Base-by-base conservation (phyloP, 176 grass and related monocot genomes). In the Oryza punctata region DNA sequence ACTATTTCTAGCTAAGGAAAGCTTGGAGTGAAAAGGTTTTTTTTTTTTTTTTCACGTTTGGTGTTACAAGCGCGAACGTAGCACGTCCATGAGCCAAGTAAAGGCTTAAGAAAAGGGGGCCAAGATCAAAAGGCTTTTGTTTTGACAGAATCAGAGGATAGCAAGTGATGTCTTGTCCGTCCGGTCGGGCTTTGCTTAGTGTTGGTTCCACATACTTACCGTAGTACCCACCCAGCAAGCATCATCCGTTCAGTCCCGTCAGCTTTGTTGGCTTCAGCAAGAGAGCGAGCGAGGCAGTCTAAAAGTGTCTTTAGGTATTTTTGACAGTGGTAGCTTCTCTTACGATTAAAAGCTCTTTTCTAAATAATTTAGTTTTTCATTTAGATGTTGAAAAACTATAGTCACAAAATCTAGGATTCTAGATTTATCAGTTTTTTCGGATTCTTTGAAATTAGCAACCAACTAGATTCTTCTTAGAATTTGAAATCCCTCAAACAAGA, bases 141-240 rank as follows among this genome's bases (percentile, higher is more conserved):
- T 37, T 41, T 21, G 65, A 64, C 37, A 75, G 87, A 67, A 84
- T 65, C 80, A 66, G n/a, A 41, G 69, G 68, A 23, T n/a, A 70
- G 35, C 63, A 64, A 89, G 87, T 85, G 87, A 49, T 33, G 87
- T 89, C 87, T 30, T 80, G 76, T 89, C 87, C 70, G 76, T 89
- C 87, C 70, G 86, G 87, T 89, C 81, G 81, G 79, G 50, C 38
- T 10, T 33, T 65, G 50, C 28, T 6, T 33, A 25, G 73, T 83
- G 86, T 65, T 84, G 72, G 65, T 37, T 32, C 65, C 71, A 67
- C 78, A 15, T 24, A 37, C 35, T 37, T n/a, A 61, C 8, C 57
- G 57, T 57, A 57, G 57, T 57, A 57, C 5, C 54, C 57, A 60
- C 54, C 57, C 52, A 41, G 61, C 40, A 44, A 15, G n/a, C 84